phyloP scores from a whole-genome alignment of 176 grass and related monocot species.

The Oryza australiensis region DNA sequence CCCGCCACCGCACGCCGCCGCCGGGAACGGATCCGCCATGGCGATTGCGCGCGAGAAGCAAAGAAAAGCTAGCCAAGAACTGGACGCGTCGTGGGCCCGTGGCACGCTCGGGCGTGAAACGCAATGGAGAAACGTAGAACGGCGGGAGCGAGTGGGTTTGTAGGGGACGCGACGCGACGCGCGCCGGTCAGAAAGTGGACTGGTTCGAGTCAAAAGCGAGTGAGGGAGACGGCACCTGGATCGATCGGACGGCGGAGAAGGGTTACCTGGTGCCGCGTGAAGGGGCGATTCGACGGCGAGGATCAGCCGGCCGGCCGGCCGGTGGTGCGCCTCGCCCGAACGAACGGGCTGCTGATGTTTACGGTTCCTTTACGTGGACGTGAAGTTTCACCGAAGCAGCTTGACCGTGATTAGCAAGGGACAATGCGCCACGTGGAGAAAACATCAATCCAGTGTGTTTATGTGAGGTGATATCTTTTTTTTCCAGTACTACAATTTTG shows the following conservation, averaged over 20 bases:
- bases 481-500: too few relatives aligned
- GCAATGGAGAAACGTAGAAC: neutral
- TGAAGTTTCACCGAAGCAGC: too few relatives aligned
- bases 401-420: neutral
- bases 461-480: neutral
- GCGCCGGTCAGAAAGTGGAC: neutral
- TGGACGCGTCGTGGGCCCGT: neutral
- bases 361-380: slow-evolving; percentile 7
- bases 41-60: slow-evolving; percentile 5
- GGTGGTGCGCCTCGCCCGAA: slow-evolving; percentile 28
- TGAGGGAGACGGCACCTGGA: neutral
- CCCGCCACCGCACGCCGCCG: neutral
- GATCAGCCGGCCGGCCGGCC: slow-evolving; percentile 5
- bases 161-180: neutral
- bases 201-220: slow-evolving; percentile 7
- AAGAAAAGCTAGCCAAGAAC: neutral
- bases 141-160: neutral
- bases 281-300: neutral
- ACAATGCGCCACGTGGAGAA: neutral
- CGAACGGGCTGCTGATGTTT: neutral
- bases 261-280: neutral
- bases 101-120: too few relatives aligned
- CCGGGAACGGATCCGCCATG: neutral
- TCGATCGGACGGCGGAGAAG: neutral
- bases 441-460: neutral